Percentiles rank a stretch among this genome's conserved stretches.
These are phyloP conservation scores for Botrytis sinoallii DNA, from an alignment of 2,329 filamentous ascomycete genomes.

Conservation along the genomic window DNA sequence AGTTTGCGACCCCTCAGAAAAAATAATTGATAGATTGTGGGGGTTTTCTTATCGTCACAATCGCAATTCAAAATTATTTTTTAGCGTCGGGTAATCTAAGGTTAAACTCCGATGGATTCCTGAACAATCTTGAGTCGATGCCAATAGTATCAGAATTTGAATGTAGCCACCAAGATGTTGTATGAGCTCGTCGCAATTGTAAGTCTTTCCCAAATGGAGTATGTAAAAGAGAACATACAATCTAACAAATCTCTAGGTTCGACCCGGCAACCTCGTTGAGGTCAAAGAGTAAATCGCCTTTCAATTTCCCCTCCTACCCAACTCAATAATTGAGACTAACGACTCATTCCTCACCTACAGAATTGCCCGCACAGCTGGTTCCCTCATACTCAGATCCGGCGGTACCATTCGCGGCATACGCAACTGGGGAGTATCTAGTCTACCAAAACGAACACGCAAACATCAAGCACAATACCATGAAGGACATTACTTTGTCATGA, in stretches of 20 bases:
- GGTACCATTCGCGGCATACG: conserved; percentile 89
- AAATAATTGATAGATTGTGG: conserved; percentile 14
- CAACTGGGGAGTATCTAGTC: conserved; percentile 92
- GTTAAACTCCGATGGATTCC: conserved; percentile 3
- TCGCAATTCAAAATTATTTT: conserved; percentile 19
- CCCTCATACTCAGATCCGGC: conserved; percentile 74
- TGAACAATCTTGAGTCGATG: conserved; percentile 8
- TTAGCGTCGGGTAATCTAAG: conserved; percentile 14
- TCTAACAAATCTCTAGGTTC: conserved; percentile 61
- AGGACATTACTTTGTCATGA: conserved; percentile 97
- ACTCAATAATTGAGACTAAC: conserved; percentile 8
- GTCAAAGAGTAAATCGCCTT: conserved; percentile 78
- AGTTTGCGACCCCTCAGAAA: conserved; percentile 18
- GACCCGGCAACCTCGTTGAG: conserved; percentile 83
- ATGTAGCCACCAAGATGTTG: conserved; percentile 62
- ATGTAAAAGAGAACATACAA: neutral
- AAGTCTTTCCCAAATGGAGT: conserved; percentile 39
- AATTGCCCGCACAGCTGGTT: conserved; percentile 82
- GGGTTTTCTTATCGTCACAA: conserved; percentile 29
- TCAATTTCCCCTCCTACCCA: conserved; percentile 20
- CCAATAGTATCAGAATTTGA: conserved; percentile 18
- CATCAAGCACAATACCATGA: conserved; percentile 79
- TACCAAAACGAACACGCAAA: conserved; percentile 74
- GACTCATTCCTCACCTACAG: conserved; percentile 45
- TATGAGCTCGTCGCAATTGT: conserved; percentile 98